Evolutionary conservation across 257 asterid genomes (phyloP).

Genomic region (Ehretia macrophylla): DNA sequence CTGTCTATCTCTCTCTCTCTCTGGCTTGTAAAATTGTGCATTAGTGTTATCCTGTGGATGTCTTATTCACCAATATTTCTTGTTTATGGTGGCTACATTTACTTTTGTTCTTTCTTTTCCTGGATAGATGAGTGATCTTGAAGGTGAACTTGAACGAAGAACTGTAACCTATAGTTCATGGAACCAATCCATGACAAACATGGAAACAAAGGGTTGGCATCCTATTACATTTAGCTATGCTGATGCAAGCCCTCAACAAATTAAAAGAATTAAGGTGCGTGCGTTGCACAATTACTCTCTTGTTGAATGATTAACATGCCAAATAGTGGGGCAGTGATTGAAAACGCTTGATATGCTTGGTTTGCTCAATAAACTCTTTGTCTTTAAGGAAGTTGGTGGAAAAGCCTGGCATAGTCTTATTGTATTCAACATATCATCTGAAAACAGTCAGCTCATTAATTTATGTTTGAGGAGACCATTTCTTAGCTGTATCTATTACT

Average conservation of each 20-base stretch:
- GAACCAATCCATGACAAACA: conserved; percentile 57
- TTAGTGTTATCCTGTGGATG: too few relatives aligned
- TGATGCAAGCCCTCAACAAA: conserved; percentile 61
- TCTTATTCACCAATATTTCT: background rate
- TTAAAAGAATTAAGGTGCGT: conserved; percentile 67
- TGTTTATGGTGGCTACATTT: background rate
- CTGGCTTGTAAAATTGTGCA: too few relatives aligned
- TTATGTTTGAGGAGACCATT: too few relatives aligned
- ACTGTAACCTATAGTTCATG: conserved; percentile 80
- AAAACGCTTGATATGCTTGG: too few relatives aligned
- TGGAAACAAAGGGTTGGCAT: conserved; percentile 78
- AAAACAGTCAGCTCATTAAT: too few relatives aligned
- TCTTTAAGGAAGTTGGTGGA: too few relatives aligned
- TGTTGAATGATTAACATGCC: background rate
- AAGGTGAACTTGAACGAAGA: conserved; percentile 84
- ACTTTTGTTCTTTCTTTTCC: conserved; percentile 1
- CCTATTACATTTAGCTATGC: conserved; percentile 67
- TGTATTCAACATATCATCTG: too few relatives aligned
- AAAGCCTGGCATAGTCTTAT: too few relatives aligned
- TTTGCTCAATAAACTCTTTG: too few relatives aligned
- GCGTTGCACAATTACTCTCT: conserved; percentile 8
- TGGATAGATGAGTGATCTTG: conserved; percentile 65
- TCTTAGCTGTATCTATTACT: too few relatives aligned
- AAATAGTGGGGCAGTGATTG: background rate
- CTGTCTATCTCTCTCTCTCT: background rate